phyloP scores from a whole-genome alignment of 345 rosid species.

The Leavenworthia alabamica region DNA sequence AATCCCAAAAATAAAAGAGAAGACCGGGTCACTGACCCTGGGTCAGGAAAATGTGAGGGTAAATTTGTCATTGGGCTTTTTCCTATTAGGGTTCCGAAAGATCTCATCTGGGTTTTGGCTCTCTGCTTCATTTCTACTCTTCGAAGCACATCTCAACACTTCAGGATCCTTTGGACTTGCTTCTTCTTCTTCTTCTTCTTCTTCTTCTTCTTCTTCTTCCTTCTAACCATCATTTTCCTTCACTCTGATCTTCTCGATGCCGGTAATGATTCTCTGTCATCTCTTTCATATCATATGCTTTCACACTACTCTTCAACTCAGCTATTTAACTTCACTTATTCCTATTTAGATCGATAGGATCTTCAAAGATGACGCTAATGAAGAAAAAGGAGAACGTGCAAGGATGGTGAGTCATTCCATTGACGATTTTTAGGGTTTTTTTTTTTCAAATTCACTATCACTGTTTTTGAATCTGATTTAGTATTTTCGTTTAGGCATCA shows the following conservation, averaged over 20 bases:
- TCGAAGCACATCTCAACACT: not conserved
- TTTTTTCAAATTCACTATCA: conserved; percentile 20
- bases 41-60: conserved; percentile 1
- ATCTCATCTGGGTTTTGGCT: conserved; percentile 21
- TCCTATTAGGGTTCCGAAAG: conserved; percentile 25
- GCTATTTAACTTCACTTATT: not conserved
- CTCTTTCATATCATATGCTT: not conserved
- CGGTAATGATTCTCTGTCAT: conserved; percentile 21
- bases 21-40: too few species aligned
- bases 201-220: too few species aligned
- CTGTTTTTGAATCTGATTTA: conserved; percentile 7
- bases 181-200: too few species aligned
- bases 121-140: conserved; percentile 10
- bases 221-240: not conserved
- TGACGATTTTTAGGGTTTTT: conserved; percentile 16
- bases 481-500: conserved; percentile 50
- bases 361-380: conserved; percentile 85
- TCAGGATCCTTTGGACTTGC: too few species aligned
- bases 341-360: conserved; percentile 52
- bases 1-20: not conserved
- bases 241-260: conserved; percentile 22
- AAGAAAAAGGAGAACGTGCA: conserved; percentile 95
- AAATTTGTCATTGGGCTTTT: conserved; percentile 6
- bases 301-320: not conserved
- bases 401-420: conserved; percentile 59